Conservation (phyloP, 495 filamentous ascomycete species). For the Annulohypoxylon maeteangense region DNA sequence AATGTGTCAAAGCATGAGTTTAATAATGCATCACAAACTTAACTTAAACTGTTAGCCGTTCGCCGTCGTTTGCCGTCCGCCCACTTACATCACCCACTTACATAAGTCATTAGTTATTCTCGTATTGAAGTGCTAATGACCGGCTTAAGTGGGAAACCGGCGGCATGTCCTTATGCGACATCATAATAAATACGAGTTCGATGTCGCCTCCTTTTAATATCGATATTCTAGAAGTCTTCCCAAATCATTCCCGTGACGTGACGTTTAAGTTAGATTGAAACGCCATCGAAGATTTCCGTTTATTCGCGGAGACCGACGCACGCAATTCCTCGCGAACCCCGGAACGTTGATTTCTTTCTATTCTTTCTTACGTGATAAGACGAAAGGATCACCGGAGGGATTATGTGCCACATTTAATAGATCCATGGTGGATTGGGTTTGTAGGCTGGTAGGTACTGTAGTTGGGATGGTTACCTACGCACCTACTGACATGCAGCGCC, state of each 20-base stretch:
- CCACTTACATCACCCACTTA: not conserved
- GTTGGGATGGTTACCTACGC: not conserved
- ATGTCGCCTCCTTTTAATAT: not conserved
- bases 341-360: not conserved
- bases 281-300: not conserved
- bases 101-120: not conserved
- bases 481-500: conserved; percentile 17
- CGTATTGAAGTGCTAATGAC: conserved; percentile 23
- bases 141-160: conserved; percentile 3
- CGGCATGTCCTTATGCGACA: not conserved
- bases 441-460: not conserved
- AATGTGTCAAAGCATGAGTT: not conserved
- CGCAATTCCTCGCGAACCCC: not conserved
- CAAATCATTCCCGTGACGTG: conserved; percentile 8
- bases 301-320: conserved; percentile 3
- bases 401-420: conserved; percentile 20
- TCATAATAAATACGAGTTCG: conserved; percentile 27
- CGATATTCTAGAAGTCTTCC: not conserved
- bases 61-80: not conserved
- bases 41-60: not conserved
- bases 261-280: not conserved
- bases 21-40: not conserved
- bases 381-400: conserved; percentile 25
- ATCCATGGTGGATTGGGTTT: conserved; percentile 3
- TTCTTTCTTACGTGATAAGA: conserved; percentile 16